phyloP scores from a whole-genome alignment of 495 filamentous ascomycete genomes.

The Daldinia decipiens region DNA sequence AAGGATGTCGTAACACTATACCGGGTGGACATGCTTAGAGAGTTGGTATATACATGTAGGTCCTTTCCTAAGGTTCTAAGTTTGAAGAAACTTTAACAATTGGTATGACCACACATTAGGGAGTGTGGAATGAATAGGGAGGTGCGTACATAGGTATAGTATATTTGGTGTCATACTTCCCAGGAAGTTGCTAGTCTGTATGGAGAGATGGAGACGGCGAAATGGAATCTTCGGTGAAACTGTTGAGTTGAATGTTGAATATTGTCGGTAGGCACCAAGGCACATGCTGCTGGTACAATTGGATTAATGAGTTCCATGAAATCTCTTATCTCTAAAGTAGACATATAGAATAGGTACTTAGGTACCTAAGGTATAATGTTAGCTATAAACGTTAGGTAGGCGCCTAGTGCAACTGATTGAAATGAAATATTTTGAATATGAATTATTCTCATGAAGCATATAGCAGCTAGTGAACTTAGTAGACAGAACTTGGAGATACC shows the following conservation, averaged over 20 bases:
- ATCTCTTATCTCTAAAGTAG: neutral
- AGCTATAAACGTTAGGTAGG: neutral
- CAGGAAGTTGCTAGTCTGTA: neutral
- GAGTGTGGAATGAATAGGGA: neutral
- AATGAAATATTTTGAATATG: neutral
- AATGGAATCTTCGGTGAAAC: neutral
- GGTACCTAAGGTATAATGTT: neutral
- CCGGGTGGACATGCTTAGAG: neutral
- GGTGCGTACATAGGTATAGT: neutral
- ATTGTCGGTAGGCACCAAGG: neutral
- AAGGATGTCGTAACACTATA: neutral
- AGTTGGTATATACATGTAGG: neutral
- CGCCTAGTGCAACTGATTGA: neutral
- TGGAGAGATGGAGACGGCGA: neutral
- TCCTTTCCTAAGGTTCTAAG: neutral
- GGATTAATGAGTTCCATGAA: neutral
- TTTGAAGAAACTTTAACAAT: neutral
- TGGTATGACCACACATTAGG: neutral
- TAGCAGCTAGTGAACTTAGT: neutral
- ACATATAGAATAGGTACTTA: no score
- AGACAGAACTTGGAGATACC: neutral
- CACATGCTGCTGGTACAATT: neutral
- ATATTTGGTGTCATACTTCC: neutral
- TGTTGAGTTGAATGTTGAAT: neutral
- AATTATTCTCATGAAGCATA: neutral